Percentiles rank a stretch among this genome's conserved stretches.
Conservation (phyloP, 192 early-diverging fungal genomes). For the Podila minutissima region DNA sequence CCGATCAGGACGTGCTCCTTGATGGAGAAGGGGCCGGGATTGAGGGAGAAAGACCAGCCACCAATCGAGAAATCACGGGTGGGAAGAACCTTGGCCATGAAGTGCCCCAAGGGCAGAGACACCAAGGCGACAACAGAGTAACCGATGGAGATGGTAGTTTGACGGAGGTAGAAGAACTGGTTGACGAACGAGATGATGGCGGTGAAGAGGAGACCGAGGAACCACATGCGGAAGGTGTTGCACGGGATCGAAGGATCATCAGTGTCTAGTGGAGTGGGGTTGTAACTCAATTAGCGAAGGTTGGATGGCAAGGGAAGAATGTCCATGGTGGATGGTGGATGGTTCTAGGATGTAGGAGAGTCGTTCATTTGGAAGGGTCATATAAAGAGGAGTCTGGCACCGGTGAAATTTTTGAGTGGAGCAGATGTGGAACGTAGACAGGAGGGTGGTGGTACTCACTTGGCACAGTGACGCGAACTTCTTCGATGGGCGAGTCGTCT, state of each 20-base stretch:
- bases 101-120: slow-evolving; percentile 50
- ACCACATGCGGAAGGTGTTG: too few relatives aligned
- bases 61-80: background rate
- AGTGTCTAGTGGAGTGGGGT: slow-evolving; percentile 3
- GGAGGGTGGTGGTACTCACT: background rate
- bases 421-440: background rate
- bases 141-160: slow-evolving; percentile 46
- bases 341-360: too few relatives aligned
- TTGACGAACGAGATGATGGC: slow-evolving; percentile 37
- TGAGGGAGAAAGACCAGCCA: slow-evolving; percentile 37
- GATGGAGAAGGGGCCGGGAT: slow-evolving; percentile 66
- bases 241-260: slow-evolving; percentile 9
- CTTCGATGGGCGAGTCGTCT: slow-evolving; percentile 47
- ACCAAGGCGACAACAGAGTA: slow-evolving; percentile 54
- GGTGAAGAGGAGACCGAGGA: too few relatives aligned
- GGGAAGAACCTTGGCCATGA: slow-evolving; percentile 49
- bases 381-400: background rate
- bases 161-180: slow-evolving; percentile 58
- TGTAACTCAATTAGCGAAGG: background rate
- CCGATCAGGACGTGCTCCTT: slow-evolving; percentile 69
- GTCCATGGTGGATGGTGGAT: too few relatives aligned
- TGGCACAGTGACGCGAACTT: slow-evolving; percentile 38
- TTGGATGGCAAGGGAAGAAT: too few relatives aligned
- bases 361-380: too few relatives aligned
- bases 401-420: background rate